Base-by-base conservation (phyloP, 2,329 filamentous ascomycete genomes). In the Ambrosiella xylebori region DNA sequence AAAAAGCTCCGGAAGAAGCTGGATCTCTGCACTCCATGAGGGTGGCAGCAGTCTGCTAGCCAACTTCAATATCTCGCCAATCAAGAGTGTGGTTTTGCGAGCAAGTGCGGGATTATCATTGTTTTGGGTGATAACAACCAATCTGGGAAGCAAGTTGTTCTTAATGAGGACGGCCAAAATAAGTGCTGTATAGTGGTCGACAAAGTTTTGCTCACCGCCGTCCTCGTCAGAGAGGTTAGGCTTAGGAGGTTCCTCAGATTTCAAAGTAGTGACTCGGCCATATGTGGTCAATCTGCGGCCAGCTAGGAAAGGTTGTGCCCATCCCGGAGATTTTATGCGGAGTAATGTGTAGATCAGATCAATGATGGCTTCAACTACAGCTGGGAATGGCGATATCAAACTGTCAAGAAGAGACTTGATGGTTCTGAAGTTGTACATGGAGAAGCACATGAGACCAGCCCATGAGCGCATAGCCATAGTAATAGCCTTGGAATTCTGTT, bases 231-330 rank as follows among this genome's bases (percentile, higher is more conserved):
- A 77, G 41, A 77, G 70, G 7, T 73, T 67, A 19, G 77, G 73
- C 50, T 77, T 78, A 12, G 66, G 68, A 7, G 71, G 69, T 36
- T 82, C 59, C 8, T 58, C 75, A 1, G 82, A 76, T 63, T 87
- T 88, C 56, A 97, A 73, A 61, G 88, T 93, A 7, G 88, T 83
- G 41, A 97, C 90, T 64, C 94, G 80, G n/a, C 90, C 91, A 68
- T 98, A 98, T 0, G 93, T 98, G 0, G 94, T 98, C 52, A 98
- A 74, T 61, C 94, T 79, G 63, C 93, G 81, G 7, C 93, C 94
- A 40, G 94, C 93, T 52, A 98, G 78, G 68, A 95, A 98, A 0
- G 91, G 94, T 0, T 88, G 90, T 7, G 93, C 94, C 93, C 93
- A 98, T 7, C 89, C 84, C 49, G 93, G 82, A 60, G 90, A 85